A percentile compares a stretch with the other conserved stretches of the same genome.
These are phyloP conservation scores for Magnaporthiopsis poae DNA, from an alignment of 2,329 filamentous ascomycete genomes.

Conservation along the genomic window DNA sequence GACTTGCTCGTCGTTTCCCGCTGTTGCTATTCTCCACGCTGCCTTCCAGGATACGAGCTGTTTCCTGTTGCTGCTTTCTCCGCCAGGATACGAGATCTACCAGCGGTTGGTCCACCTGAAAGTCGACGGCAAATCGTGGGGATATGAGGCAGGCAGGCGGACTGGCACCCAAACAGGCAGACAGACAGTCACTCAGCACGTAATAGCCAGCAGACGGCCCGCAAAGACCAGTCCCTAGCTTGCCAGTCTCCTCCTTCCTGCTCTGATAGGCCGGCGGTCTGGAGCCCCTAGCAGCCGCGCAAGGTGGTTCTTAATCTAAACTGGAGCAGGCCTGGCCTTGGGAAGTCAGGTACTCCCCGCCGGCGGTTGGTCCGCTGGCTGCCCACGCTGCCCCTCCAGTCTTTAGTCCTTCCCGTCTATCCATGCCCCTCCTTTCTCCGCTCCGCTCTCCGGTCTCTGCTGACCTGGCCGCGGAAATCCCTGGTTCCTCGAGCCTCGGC, in stretches of 20 bases:
- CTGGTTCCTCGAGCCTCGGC: not conserved
- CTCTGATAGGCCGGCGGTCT: not conserved
- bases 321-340: not conserved
- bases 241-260: not conserved
- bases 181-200: not conserved
- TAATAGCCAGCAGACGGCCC: not conserved
- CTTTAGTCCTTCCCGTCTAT: not conserved
- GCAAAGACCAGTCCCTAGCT: not conserved
- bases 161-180: too few species aligned
- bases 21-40: not conserved
- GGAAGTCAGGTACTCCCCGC: not conserved
- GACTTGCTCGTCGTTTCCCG: not conserved
- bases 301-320: conserved; percentile 1
- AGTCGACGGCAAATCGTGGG: not conserved
- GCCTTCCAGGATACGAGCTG: not conserved
- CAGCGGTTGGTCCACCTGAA: not conserved
- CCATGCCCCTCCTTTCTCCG: not conserved
- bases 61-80: not conserved
- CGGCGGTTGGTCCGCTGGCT: not conserved
- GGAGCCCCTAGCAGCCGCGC: not conserved
- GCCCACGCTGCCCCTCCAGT: not conserved
- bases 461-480: not conserved
- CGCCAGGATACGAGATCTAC: not conserved
- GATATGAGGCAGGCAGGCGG: not conserved
- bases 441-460: not conserved